These are phyloP conservation scores for Russula abietina DNA, from an alignment of 768 basidiomycete species.

Conservation along the genomic window DNA sequence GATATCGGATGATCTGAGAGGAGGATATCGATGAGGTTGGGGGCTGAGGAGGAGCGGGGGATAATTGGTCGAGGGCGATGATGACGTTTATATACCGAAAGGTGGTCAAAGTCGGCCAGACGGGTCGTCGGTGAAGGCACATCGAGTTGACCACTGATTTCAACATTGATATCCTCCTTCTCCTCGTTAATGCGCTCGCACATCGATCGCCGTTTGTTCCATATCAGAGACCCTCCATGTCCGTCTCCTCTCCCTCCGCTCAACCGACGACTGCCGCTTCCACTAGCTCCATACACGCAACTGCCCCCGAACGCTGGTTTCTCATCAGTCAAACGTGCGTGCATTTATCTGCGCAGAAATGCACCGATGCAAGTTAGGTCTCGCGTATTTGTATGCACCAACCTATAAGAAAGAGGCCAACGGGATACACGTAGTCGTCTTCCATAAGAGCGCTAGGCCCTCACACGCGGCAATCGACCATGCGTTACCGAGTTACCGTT, in stretches of 20 bases:
- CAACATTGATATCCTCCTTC: constrained; percentile 12
- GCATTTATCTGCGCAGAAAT: constrained; percentile 5
- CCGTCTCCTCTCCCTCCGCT: constrained; percentile 5
- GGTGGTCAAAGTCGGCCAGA: constrained; percentile 5
- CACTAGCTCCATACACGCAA: background rate
- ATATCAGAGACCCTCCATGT: constrained; percentile 1
- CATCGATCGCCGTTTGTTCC: constrained; percentile 24
- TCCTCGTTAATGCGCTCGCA: constrained; percentile 23
- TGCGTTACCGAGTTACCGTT: constrained; percentile 10
- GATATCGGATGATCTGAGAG: constrained; percentile 17
- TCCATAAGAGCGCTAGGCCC: constrained; percentile 2
- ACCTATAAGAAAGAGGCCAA: constrained; percentile 1
- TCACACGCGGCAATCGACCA: constrained; percentile 10
- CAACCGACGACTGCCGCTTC: constrained; percentile 1
- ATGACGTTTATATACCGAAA: constrained; percentile 26
- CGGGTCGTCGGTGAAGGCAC: constrained; percentile 10
- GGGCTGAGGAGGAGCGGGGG: constrained; percentile 19
- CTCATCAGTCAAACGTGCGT: constrained; percentile 18
- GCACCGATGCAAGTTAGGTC: constrained; percentile 1
- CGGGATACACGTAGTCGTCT: background rate
- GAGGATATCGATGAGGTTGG: constrained; percentile 23
- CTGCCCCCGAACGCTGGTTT: background rate
- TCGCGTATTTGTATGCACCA: constrained; percentile 9
- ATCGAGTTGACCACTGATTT: constrained; percentile 1
- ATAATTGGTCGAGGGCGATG: constrained; percentile 18